Evolutionary conservation across 2,329 filamentous ascomycete species (phyloP), one percentile per base, ranked within the genome.

Genomic region (Raffaelea ambrosiae): DNA sequence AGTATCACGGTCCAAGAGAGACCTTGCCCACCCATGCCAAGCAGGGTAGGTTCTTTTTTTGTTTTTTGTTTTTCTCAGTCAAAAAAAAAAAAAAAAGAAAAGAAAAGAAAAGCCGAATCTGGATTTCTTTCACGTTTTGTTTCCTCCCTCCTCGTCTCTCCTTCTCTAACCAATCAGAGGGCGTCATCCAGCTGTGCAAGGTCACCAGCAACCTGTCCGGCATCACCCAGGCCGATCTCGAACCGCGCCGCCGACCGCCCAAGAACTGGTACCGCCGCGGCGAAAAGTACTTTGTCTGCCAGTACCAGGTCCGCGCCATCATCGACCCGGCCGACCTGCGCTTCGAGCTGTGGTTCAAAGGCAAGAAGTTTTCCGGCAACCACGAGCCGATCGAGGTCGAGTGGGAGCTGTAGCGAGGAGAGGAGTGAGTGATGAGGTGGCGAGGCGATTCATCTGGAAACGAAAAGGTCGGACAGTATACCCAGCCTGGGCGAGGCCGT

Each of bases 241-340:
- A 64, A 0, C 53, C 59, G 31, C 26, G 18, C 33, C 69, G 66
- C 49, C 55, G 67, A 40, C 66, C 67, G 41, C 52, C 63, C 3
- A 55, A 60, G 2, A 59, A 56, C 0, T 61, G 63, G 18, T 63
- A 67, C 45, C 55, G 55, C 8, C 58, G 57, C 16, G 62, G 66
- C 9, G 58, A 61, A 44, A 63, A 58, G 36, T 71, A 62, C 47
- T 71, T 66, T 40, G 52, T 67, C 4, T 68, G 65, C 41, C 59
- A 59, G 7, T 72, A 71, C 45, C 72, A 76, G 44, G 19, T 48
- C 0, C 69, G 76, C 48, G 74, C 77, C 4, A 65, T 78, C 33
- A 71, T 76, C 3, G 76, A 74, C 1, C 69, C 74, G 1, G 71
- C 79, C 0, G 77, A 82, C 48, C 60, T 82, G 33, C 56, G 60